phyloP scores from a whole-genome alignment of 106 monocot genomes.

The Xerophyta viscosa region DNA sequence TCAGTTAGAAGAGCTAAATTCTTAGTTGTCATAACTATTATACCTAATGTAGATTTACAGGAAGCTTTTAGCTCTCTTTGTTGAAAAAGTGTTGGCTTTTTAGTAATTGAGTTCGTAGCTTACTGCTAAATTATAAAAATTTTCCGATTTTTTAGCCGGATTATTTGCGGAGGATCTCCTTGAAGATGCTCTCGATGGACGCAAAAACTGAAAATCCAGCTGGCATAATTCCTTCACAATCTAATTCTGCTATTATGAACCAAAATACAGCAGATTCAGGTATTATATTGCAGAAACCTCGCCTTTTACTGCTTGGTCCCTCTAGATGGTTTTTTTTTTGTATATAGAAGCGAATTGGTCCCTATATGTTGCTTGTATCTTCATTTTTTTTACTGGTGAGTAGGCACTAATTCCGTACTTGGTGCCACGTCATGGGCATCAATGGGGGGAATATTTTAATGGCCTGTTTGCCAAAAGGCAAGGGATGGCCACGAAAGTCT shows the following conservation, averaged over 20 bases:
- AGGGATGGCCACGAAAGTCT: too few species aligned
- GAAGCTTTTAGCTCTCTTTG: too few species aligned
- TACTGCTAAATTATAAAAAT: background rate
- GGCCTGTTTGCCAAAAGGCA: too few species aligned
- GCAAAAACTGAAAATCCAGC: constrained; percentile 37
- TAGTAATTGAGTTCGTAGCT: background rate
- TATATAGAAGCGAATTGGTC: background rate
- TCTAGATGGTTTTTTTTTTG: too few species aligned
- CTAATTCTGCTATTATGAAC: constrained; percentile 5
- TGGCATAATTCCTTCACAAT: constrained; percentile 18
- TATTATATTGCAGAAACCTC: constrained; percentile 2
- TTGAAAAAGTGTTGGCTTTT: background rate
- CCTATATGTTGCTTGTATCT: too few species aligned
- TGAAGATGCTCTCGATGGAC: constrained; percentile 85
- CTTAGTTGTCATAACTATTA: background rate
- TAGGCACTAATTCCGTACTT: too few species aligned
- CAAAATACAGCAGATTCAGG: constrained; percentile 53
- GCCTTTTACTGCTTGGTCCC: background rate
- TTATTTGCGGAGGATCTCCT: constrained; percentile 73
- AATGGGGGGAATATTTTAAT: too few species aligned
- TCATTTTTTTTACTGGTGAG: too few species aligned
- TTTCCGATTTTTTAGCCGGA: constrained; percentile 34
- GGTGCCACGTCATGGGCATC: too few species aligned
- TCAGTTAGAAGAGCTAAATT: too few species aligned
- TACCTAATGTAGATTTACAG: too few species aligned